Percentiles rank a stretch among this genome's conserved stretches.
These are phyloP conservation scores for Dryadomyces quercus-mongolicae DNA, from an alignment of 2,329 filamentous ascomycete species.

Conservation along the genomic window DNA sequence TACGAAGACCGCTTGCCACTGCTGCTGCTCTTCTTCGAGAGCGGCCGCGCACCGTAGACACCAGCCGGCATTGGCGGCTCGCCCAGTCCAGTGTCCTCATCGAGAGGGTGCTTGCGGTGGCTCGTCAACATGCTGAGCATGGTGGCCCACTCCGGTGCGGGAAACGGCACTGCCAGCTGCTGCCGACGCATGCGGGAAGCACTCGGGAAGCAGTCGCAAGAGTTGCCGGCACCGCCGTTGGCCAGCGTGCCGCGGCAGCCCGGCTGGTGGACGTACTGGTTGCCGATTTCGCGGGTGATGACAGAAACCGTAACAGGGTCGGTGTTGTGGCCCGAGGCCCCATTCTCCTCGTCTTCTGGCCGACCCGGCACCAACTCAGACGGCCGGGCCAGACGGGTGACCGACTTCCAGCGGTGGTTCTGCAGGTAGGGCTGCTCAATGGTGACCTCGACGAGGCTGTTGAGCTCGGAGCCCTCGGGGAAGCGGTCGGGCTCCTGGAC, in stretches of 20 bases:
- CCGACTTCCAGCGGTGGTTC: conserved; percentile 47
- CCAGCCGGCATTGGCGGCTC: conserved; percentile 1
- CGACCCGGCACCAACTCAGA: conserved; percentile 30
- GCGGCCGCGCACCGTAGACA: neutral
- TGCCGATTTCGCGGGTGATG: conserved; percentile 36
- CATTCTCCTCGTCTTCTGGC: neutral
- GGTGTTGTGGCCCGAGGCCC: conserved; percentile 2
- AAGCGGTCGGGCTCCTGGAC: conserved; percentile 45
- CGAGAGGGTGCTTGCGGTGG: conserved; percentile 29
- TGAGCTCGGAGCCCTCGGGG: conserved; percentile 45
- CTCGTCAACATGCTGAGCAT: conserved; percentile 45
- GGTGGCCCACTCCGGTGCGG: conserved; percentile 44
- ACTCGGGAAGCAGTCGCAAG: conserved; percentile 38
- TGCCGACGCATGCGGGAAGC: conserved; percentile 25
- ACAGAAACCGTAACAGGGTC: conserved; percentile 22
- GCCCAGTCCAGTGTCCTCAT: conserved; percentile 3
- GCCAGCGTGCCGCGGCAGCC: conserved; percentile 27
- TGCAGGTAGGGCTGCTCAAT: conserved; percentile 41
- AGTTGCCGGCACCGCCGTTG: conserved; percentile 12
- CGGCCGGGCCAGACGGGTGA: conserved; percentile 46
- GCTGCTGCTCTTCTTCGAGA: conserved; percentile 1
- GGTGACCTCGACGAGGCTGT: conserved; percentile 46
- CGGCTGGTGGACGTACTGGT: conserved; percentile 34
- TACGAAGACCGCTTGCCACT: conserved; percentile 11
- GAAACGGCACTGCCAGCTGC: conserved; percentile 44